Conservation (phyloP, 1,284 basidiomycete species). For the Microstroma glucosiphilum region DNA sequence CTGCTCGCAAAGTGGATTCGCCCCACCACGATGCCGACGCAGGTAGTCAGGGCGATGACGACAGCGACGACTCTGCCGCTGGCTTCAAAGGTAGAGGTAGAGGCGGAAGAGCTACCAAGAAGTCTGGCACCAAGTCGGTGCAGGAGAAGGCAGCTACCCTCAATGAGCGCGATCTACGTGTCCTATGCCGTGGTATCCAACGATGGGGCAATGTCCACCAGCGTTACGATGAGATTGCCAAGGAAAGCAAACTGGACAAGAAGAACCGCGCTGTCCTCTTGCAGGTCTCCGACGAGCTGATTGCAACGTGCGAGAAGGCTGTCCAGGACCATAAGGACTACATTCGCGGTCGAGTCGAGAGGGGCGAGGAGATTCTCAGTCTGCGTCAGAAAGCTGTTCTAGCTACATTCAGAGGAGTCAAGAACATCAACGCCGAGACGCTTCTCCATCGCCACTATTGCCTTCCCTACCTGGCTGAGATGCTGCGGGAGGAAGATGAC, state of each 20-base stretch:
- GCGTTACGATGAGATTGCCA: slow-evolving; percentile 86
- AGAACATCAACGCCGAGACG: slow-evolving; percentile 95
- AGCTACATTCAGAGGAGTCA: slow-evolving; percentile 79
- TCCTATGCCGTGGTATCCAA: slow-evolving; percentile 87
- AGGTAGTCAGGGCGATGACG: slow-evolving; percentile 69
- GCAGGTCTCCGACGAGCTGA: slow-evolving; percentile 85
- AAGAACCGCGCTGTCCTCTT: slow-evolving; percentile 91
- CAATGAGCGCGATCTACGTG: slow-evolving; percentile 92
- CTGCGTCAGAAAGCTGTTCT: slow-evolving; percentile 87
- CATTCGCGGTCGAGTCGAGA: slow-evolving; percentile 54
- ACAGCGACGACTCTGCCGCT: slow-evolving; percentile 38
- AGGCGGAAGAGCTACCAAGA: slow-evolving; percentile 8
- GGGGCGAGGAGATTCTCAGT: slow-evolving; percentile 64
- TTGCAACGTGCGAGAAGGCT: slow-evolving; percentile 75
- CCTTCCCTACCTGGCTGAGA: slow-evolving; percentile 76
- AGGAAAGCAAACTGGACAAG: slow-evolving; percentile 83
- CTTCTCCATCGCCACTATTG: slow-evolving; percentile 84
- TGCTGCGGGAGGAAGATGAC: slow-evolving; percentile 58
- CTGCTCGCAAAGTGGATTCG: background rate
- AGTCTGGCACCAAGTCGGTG: slow-evolving; percentile 58
- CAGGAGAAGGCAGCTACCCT: slow-evolving; percentile 90
- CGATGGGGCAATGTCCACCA: slow-evolving; percentile 96
- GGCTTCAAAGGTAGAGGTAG: background rate
- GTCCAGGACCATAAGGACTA: slow-evolving; percentile 72
- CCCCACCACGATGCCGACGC: slow-evolving; percentile 17